Conservation (phyloP, 192 early-diverging fungal species). For the Globomyces pollinis-pini region DNA sequence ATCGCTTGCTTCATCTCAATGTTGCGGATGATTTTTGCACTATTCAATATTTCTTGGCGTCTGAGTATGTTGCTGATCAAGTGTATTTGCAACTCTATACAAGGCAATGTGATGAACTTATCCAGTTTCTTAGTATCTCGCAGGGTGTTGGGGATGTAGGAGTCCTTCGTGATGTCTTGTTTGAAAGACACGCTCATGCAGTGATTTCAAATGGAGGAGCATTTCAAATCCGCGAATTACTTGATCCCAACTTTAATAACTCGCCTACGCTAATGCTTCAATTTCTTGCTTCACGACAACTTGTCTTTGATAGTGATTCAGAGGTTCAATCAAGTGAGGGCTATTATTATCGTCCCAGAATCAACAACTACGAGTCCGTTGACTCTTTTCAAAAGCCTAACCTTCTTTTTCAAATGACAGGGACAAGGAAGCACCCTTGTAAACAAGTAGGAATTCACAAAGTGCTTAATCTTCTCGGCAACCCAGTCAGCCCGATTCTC, state of each 20-base stretch:
- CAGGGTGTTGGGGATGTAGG: neutral
- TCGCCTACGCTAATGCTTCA: neutral
- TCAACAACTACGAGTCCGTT: slow-evolving; percentile 1
- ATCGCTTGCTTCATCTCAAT: neutral
- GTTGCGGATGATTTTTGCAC: neutral
- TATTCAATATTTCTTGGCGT: neutral
- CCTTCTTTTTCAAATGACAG: slow-evolving; percentile 6
- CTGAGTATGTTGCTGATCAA: neutral
- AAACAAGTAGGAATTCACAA: too few species aligned
- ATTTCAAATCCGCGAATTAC: neutral
- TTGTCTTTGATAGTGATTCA: neutral
- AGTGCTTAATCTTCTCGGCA: too few species aligned
- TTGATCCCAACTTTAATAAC: neutral
- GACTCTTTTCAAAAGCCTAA: neutral
- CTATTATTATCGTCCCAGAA: neutral
- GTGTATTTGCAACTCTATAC: neutral
- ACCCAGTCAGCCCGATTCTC: too few species aligned
- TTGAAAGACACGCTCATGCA: slow-evolving; percentile 7
- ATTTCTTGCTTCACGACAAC: neutral
- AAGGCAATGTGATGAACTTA: neutral
- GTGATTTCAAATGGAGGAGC: neutral
- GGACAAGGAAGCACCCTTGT: neutral
- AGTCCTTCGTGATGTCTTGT: neutral
- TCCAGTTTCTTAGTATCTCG: neutral
- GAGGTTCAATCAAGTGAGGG: neutral